Evolutionary conservation across 345 rosid species (phyloP), one percentile per base, ranked within the genome.

Genomic region (Brassica nigra): DNA sequence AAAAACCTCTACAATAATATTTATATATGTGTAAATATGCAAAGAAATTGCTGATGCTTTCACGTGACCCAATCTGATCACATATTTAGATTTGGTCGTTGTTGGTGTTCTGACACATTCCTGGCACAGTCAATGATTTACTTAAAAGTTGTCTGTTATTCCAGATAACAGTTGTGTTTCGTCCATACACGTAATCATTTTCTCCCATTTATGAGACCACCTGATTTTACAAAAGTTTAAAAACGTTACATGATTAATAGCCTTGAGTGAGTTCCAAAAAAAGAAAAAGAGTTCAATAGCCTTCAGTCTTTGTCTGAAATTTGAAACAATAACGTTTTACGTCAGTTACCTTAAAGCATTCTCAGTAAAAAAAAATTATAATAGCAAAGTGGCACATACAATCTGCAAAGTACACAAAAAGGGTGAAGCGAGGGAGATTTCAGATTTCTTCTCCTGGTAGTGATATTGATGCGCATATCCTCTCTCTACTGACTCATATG

Each of bases 391-490:
- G 18, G 18, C 18, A 18, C 18, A 18, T 59, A 71, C 77, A 30
- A 28, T 86, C 18, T 84, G 84, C 20, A 86, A 80, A 80, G 55
- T 88, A 14, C 76, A 20, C 76, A 71, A 29, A 18, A 86, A 82
- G 15, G 47, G 67, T 16, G 78, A 68, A 18, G 62, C 27, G 15
- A 62, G 4, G 4, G 55, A 58, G 3, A 20, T 11, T 15, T 66
- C 31, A 18, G 18, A 18, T 18, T 18, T 18, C 18, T 66, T 31
- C 65, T 58, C 47, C 80, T 47, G 20, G 31, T 39, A 27, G 12
- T 8, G 30, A 23, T 7, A 23, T 9, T 58, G 31, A 20, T 39
- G 74, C 71, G 63, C 15, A 31, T 20, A 64, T 14, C 58, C 76
- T 2, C 31, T 5, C 64, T 77, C 23, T 54, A 8, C 20, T 28